Conservation (phyloP, 192 early-diverging fungal genomes). For the Entomortierella beljakovae region DNA sequence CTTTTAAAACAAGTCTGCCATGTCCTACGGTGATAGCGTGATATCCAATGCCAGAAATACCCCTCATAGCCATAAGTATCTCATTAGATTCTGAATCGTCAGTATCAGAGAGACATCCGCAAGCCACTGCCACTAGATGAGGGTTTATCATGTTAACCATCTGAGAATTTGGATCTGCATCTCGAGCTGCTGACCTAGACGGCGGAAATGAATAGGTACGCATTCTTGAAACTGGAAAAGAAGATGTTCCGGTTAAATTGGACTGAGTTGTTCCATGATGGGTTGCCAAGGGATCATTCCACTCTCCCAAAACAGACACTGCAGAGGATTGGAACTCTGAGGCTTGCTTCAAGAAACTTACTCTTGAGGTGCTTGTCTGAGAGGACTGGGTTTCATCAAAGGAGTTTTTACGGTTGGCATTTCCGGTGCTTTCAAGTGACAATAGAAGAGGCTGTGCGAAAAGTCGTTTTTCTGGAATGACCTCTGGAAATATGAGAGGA, state of each 20-base stretch:
- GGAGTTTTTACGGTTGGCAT: slow-evolving; percentile 38
- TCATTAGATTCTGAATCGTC: slow-evolving; percentile 15
- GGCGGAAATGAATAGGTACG: slow-evolving; percentile 55
- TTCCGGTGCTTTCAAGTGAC: slow-evolving; percentile 30
- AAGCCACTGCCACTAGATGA: slow-evolving; percentile 41
- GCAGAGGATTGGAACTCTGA: not conserved
- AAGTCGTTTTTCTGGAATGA: slow-evolving; percentile 33
- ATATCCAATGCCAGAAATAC: slow-evolving; percentile 45
- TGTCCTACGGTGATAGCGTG: slow-evolving; percentile 35
- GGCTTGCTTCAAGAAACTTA: not conserved
- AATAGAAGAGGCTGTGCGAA: slow-evolving; percentile 32
- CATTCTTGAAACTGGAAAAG: slow-evolving; percentile 15
- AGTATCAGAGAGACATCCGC: slow-evolving; percentile 26
- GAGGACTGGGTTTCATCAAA: slow-evolving; percentile 25
- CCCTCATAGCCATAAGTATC: slow-evolving; percentile 41
- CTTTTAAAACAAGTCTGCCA: slow-evolving; percentile 56
- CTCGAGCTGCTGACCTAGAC: slow-evolving; percentile 14
- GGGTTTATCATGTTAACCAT: slow-evolving; percentile 50
- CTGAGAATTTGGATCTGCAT: slow-evolving; percentile 1
- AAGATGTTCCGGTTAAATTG: not conserved
- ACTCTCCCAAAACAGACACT: not conserved
- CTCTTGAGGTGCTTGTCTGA: not conserved
- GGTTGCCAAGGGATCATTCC: slow-evolving; percentile 14
- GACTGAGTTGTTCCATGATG: slow-evolving; percentile 10
- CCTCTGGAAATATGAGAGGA: slow-evolving; percentile 51